Evolutionary conservation across 2,329 filamentous ascomycete genomes (phyloP), one percentile per base, ranked within the genome.

Genomic region (Aschersonia sp.): DNA sequence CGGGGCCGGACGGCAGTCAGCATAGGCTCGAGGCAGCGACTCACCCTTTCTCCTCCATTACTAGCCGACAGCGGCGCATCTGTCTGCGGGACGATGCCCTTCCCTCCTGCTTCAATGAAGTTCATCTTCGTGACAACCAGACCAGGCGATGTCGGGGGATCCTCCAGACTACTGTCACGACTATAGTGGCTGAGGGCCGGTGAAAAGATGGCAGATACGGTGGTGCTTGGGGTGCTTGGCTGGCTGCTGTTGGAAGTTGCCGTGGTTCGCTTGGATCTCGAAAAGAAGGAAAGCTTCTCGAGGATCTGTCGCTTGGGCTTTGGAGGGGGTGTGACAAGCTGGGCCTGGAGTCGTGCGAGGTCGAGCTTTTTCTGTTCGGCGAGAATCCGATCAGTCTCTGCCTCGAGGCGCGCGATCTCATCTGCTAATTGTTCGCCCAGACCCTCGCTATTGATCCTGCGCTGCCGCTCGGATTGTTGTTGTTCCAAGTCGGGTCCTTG

Each of bases 21-120:
- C 14, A 22, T 7, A n/a, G 40, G 9, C 40, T 11, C 14, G 40
- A 41, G 9, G 11, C 35, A 41, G 39, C 14, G 11, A 69, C 79
- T 71, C 65, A 84, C 81, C 55, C 87, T 73, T 58, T 89, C 84
- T 43, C 81, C 83, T 51, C 83, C 77, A 65, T 94, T 94, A 49
- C 84, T 82, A 11, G 86, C 86, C 47, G 87, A 88, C 8, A 82
- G 71, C 1, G 88, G 88, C 29, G 85, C 85, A 67, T 94, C 87
- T 42, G 73, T 81, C 46, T 71, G 69, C 40, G 70, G 68, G 5
- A 70, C 66, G 48, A 70, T 66, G 49, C 69, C 70, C 52, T 60
- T 67, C 10, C 67, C 70, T 30, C 69, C 69, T n/a, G 60, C 59
- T 50, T 69, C 64, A 48, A 73, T 72, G 45, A 63, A 63, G 46